These are phyloP conservation scores for Gentiana straminea DNA, from an alignment of 257 asterid species.

Conservation along the genomic window DNA sequence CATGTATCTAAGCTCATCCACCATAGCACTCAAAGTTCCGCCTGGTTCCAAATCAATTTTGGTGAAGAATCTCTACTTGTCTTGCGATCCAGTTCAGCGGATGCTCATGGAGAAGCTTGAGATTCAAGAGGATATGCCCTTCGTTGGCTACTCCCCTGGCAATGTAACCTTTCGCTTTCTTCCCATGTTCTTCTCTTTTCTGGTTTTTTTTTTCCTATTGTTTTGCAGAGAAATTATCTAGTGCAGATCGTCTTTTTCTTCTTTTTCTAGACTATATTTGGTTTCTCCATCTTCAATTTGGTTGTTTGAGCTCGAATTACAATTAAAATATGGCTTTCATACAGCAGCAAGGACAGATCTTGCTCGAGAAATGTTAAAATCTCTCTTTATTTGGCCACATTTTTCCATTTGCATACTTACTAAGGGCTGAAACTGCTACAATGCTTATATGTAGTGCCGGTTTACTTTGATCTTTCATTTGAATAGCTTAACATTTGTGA, in stretches of 20 bases:
- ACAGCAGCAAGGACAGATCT: too few relatives aligned
- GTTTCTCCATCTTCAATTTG: too few relatives aligned
- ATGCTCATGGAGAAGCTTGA: conserved; percentile 15
- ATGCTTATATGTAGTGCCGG: background rate
- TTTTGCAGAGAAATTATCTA: conserved; percentile 5
- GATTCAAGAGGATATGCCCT: conserved; percentile 5
- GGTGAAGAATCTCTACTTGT: conserved; percentile 38
- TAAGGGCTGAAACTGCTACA: too few relatives aligned
- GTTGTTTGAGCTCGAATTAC: too few relatives aligned
- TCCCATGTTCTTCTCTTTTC: background rate
- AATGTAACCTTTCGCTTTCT: conserved; percentile 8
- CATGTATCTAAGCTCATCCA: conserved; percentile 9
- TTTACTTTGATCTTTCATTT: background rate
- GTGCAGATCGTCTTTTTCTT: background rate
- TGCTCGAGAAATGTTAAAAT: too few relatives aligned
- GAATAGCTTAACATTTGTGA: too few relatives aligned
- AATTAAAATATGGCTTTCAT: too few relatives aligned
- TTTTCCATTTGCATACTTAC: too few relatives aligned
- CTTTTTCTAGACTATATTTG: too few relatives aligned
- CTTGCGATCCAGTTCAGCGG: conserved; percentile 45
- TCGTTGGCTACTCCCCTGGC: conserved; percentile 13
- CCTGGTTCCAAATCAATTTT: conserved; percentile 11
- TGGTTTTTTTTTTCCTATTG: conserved; percentile 21
- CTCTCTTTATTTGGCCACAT: too few relatives aligned
- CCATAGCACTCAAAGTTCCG: conserved; percentile 12